Base-by-base conservation (phyloP, 768 basidiomycete genomes). In the Calocybe cyanea region DNA sequence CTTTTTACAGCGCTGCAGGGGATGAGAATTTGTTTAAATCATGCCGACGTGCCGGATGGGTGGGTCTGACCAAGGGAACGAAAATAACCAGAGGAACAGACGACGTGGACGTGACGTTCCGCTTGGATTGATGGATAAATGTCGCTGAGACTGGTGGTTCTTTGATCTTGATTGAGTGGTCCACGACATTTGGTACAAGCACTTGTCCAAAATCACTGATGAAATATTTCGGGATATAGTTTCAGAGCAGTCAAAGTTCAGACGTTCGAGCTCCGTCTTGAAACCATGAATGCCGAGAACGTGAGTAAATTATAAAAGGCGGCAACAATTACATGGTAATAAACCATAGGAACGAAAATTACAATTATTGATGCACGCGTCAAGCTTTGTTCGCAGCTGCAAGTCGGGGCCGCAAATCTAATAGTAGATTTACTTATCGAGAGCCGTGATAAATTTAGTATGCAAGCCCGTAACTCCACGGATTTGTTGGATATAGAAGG, bases 81-180 rank as follows among this genome's bases (percentile, higher is more conserved):
- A 35, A 35, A 35, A 14, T 18, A 7, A 6, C 9, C 6, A 17
- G 11, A 34, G 33, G 9, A 38, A 18, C 15, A 28, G 4, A 11
- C 2, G n/a, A 42, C 18, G 36, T 35, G 46, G 33, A 37, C 20
- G 35, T 41, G 11, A 31, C n/a, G 28, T 41, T 41, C 44, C 49
- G 43, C 46, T 11, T 41, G 51, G 41, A 48, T 49, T 47, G 33
- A 43, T 38, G 48, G 34, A 50, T 43, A 46, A 49, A 42, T 20
- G 36, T 48, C 43, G 47, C 31, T 14, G 33, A 42, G 38, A 43
- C 38, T 11, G 13, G 19, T 36, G 15, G 25, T 24, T 24, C 33
- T 17, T 17, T 39, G 41, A n/a, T 50, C 15, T 20, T 38, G 31
- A 46, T 43, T 38, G 45, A 46, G 33, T 30, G 39, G 4, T 17